Evolutionary conservation across 148 eudicot genomes (phyloP), one percentile per base, ranked within the genome.

Genomic region (Rheum nobile): DNA sequence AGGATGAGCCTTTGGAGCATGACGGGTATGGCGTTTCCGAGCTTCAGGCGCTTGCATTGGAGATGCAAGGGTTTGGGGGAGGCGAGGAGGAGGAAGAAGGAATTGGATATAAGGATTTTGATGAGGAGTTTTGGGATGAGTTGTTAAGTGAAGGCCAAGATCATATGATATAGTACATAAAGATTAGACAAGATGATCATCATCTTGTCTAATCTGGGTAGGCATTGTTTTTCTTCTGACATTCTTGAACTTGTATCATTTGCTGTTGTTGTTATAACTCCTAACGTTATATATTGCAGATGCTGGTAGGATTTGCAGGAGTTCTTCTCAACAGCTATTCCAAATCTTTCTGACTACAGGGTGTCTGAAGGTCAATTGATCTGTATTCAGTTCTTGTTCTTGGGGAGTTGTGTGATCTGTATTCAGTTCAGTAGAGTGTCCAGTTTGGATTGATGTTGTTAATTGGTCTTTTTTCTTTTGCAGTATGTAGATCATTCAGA

Each of bases 51-150:
- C 94, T 95, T 71, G 99, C 99, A 9, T 71, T 92, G 70, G 97
- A 90, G 71, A 91, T 95, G 84, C 99, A 88, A 77, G 97, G 96
- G n/a, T 76, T 82, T 47, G 86, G 86, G 44, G 88, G 17, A 28
- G 9, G 16, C 70, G 10, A 85, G 84, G 55, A 74, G 68, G 48
- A 88, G 84, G 50, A 63, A 17, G 12, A 17, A 19, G 71, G 4
- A 79, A 4, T n/a, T n/a, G 55, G 55, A 24, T 61, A 44, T 35
- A 88, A 83, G 74, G 89, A 85, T 54, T 86, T 90, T 31, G 98
- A 91, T 65, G 93, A 87, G 34, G 93, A 86, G 17, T 95, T 95
- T 72, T 95, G 97, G 98, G 97, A 91, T 39, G 97, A 95, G 61
- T 75, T 95, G 26, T 47, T 94, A 50, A 91, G 61, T 42, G 91